Evolutionary conservation across 176 grass and related monocot genomes (phyloP).

Genomic region (Ananas comosus): DNA sequence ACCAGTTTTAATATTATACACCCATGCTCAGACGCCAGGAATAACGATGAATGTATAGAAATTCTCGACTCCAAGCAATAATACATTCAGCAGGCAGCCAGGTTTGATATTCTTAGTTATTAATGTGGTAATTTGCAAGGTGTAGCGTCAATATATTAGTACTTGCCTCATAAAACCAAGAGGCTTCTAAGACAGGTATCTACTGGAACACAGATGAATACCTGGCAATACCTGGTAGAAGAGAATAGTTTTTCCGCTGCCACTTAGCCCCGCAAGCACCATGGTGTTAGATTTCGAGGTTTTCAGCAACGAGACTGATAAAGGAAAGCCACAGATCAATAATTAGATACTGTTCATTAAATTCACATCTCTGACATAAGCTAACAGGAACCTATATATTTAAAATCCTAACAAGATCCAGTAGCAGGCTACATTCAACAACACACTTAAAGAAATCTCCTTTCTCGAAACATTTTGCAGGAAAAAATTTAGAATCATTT

Average conservation of each 20-base stretch:
- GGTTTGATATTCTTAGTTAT: no score
- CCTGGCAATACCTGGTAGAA: conserved; percentile 98
- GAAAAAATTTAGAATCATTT: no score
- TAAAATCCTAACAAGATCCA: background rate
- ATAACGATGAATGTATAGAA: no score
- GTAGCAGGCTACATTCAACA: background rate
- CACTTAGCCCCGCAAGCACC: conserved; percentile 67
- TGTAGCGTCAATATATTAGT: no score
- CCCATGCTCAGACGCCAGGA: background rate
- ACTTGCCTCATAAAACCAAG: background rate
- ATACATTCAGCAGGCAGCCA: no score
- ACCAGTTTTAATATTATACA: background rate
- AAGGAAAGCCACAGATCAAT: background rate
- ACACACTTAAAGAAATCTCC: background rate
- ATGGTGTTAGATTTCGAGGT: conserved; percentile 66
- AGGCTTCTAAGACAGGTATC: background rate
- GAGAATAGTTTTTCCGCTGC: conserved; percentile 87
- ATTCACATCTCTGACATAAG: background rate
- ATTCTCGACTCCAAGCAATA: no score
- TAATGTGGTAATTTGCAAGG: no score
- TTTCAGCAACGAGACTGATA: conserved; percentile 49
- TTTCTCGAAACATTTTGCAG: background rate
- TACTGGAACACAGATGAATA: conserved; percentile 12
- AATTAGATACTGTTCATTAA: conserved; percentile 3
- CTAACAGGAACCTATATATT: background rate